A percentile compares a stretch with the other conserved stretches of the same genome.
These are phyloP conservation scores for Daldinia childiae DNA, from an alignment of 495 filamentous ascomycete species.

Conservation along the genomic window DNA sequence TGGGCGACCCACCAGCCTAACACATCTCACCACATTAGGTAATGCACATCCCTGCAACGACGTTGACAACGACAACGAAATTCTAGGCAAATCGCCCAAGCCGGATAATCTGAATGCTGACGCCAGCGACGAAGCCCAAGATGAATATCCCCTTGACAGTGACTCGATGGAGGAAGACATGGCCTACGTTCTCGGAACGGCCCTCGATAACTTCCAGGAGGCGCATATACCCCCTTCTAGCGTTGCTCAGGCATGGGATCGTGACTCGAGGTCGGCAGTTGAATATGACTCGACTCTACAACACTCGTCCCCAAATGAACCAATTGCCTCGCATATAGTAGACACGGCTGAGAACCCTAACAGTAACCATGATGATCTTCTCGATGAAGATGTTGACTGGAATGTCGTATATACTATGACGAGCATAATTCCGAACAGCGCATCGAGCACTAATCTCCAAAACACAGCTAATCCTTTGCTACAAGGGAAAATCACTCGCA, in stretches of 20 bases:
- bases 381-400: slow-evolving; percentile 53
- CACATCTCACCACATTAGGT: background rate
- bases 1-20: background rate
- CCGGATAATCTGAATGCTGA: background rate
- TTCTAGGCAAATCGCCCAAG: background rate
- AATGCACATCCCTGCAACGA: background rate
- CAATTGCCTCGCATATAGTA: slow-evolving; percentile 6
- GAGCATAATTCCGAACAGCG: slow-evolving; percentile 16
- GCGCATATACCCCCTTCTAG: slow-evolving; percentile 45
- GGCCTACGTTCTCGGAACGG: slow-evolving; percentile 20
- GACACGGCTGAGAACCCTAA: background rate
- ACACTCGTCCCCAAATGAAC: slow-evolving; percentile 26
- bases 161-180: slow-evolving; percentile 38
- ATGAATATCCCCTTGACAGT: slow-evolving; percentile 41
- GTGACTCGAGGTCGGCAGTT: slow-evolving; percentile 41
- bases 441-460: slow-evolving; percentile 1
- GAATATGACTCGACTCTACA: slow-evolving; percentile 44
- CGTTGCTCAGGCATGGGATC: slow-evolving; percentile 40
- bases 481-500: background rate
- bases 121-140: background rate
- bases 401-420: slow-evolving; percentile 40
- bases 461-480: background rate
- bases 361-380: slow-evolving; percentile 38
- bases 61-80: background rate
- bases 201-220: slow-evolving; percentile 23